Base-by-base conservation (phyloP, 768 basidiomycete species). In the Tulasnella sp. region DNA sequence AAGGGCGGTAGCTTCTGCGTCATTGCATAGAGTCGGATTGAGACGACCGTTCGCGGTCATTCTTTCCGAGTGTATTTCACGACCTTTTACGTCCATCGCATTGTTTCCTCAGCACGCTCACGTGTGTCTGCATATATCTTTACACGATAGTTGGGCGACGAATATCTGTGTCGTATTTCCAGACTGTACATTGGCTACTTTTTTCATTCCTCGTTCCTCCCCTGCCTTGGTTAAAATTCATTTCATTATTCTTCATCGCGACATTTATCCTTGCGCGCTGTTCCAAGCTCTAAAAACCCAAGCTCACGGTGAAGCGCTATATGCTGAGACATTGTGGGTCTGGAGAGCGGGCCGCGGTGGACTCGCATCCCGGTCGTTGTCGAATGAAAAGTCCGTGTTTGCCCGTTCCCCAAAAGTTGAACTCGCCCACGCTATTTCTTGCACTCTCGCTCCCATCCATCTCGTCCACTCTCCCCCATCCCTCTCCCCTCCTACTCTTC, bases 21-120 rank as follows among this genome's bases (percentile, higher is more conserved):
- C 83, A 89, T 95, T 85, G 93, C 91, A 86, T 94, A 87, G 91
- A 85, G 36, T 44, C 42, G 40, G 62, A 38, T 36, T 14, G 71
- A 27, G 36, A 36, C 31, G 21, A 34, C n/a, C 58, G 5, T 14
- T 62, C 34, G 19, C 10, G 12, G 19, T 42, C 71, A 21, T 72
- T 72, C 27, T 36, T 42, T 42, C 71, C 71, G 71, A 72, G 40
- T 36, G 71, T 36, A 36, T 42, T 72, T 72, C 71, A 72, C 71
- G 71, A 72, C 40, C 71, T 72, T 36, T 72, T 31, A 72, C 40
- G 71, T 27, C 71, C 71, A 72, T 72, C 19, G 7, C 24, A 72
- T 42, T 36, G 27, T 72, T 31, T 12, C 52, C 21, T n/a, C 52
- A 52, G 21, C 52, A n/a, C 52, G 52, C 31, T 72, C 31, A 8